Base-by-base conservation (phyloP, 2,329 filamentous ascomycete genomes). In the Fusarium stilboides region DNA sequence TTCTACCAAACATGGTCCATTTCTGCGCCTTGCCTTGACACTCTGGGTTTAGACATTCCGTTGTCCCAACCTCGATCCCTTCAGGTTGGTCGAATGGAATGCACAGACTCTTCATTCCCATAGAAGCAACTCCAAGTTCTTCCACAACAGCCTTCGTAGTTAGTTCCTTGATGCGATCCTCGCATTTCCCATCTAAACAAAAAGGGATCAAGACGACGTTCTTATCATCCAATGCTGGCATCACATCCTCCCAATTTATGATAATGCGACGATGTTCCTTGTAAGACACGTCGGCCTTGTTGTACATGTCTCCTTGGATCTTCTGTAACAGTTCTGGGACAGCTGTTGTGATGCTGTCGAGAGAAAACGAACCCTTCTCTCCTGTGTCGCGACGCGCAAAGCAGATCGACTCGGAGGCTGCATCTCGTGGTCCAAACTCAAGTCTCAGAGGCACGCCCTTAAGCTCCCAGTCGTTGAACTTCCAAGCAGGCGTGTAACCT, bases 381-480 rank as follows among this genome's bases (percentile, higher is more conserved):
- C 89, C 89, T n/a, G 92, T 92, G 79, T 99, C 96, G 75, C 97
- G 93, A 75, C 96, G 93, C 20, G 94, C 93, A 68, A 88, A 93
- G 68, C 91, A 93, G 72, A 98, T 91, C 40, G 94, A 92, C 61
- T 92, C 88, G 78, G 94, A 93, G 69, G 92, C 93, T 14, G 92
- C 91, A 78, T 98, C 96, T 82, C 97, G 97, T 75, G 96, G 95
- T 8, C 97, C 97, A 77, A 97, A 97, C 81, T 99, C 96, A 62
- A 99, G 87, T 62, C 96, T 92, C 39, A 99, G 88, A 45, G 97
- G 96, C 40, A 98, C 92, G 78, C 97, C 96, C 83, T 95, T 97
- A 74, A 98, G 87, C 80, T 99, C 97, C 94, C 94, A 98, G 82
- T 99, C 94, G 82, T 97, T 97, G 86, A 99, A 99, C 82, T 99